These are phyloP conservation scores for Cordyceps cicadae DNA, from an alignment of 2,329 filamentous ascomycete species.

Conservation along the genomic window DNA sequence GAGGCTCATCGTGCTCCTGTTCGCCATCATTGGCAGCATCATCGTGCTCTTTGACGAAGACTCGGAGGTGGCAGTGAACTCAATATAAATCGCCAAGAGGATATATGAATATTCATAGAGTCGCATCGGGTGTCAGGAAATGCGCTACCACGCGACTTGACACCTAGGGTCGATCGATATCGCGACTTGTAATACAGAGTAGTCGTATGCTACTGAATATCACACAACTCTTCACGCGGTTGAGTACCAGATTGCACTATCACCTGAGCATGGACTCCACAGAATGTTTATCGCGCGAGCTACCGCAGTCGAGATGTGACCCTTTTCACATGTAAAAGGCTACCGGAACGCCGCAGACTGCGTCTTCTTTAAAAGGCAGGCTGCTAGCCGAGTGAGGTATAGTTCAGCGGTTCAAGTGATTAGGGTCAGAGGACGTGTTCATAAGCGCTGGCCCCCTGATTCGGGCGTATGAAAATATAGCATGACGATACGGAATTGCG, in stretches of 20 bases:
- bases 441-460: background rate
- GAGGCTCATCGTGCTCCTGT: slow-evolving; percentile 5
- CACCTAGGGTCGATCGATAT: too few species aligned
- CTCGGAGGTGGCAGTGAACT: too few species aligned
- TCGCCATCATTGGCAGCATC: slow-evolving; percentile 12
- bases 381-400: background rate
- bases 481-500: background rate
- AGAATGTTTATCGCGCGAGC: background rate
- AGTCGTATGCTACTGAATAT: too few species aligned
- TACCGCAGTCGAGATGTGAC: background rate
- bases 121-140: too few species aligned
- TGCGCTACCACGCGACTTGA: too few species aligned
- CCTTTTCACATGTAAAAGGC: background rate
- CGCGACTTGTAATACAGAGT: too few species aligned
- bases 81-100: too few species aligned
- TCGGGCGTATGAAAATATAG: background rate
- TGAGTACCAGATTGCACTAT: too few species aligned
- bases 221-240: too few species aligned
- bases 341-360: background rate
- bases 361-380: background rate
- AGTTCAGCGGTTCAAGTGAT: background rate
- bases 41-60: slow-evolving; percentile 8
- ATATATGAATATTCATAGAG: too few species aligned
- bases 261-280: too few species aligned
- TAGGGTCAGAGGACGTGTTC: background rate